phyloP scores from a whole-genome alignment of 2,329 filamentous ascomycete species.

The Talaromyces sp. region DNA sequence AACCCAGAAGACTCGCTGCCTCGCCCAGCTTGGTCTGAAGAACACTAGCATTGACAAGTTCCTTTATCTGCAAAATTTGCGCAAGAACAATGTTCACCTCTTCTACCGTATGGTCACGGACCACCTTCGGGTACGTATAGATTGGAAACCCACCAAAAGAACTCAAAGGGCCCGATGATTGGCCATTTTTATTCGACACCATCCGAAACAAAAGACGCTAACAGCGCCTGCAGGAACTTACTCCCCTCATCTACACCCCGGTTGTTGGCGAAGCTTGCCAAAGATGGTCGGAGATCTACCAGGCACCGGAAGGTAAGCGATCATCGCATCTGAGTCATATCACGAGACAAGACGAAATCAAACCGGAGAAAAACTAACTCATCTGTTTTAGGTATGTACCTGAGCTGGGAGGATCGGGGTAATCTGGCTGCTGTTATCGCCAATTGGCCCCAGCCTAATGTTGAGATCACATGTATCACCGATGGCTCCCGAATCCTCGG shows the following conservation, averaged over 20 bases:
- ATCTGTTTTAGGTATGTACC: slow-evolving; percentile 68
- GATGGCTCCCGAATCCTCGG: slow-evolving; percentile 91
- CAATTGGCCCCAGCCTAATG: slow-evolving; percentile 88
- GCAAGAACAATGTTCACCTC: slow-evolving; percentile 56
- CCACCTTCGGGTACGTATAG: slow-evolving; percentile 44
- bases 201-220: slow-evolving; percentile 4
- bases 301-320: slow-evolving; percentile 76
- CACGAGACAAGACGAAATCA: slow-evolving; percentile 20
- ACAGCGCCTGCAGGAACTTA: slow-evolving; percentile 43
- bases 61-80: slow-evolving; percentile 52
- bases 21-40: slow-evolving; percentile 52
- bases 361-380: slow-evolving; percentile 23
- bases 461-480: slow-evolving; percentile 95
- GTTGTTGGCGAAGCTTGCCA: slow-evolving; percentile 88
- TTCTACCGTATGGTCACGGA: slow-evolving; percentile 55
- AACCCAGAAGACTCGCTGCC: slow-evolving; percentile 52
- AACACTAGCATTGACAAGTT: slow-evolving; percentile 53
- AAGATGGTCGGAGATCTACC: slow-evolving; percentile 94
- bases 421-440: slow-evolving; percentile 83
- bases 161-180: no score
- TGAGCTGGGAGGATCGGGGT: slow-evolving; percentile 92
- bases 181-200: no score
- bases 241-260: slow-evolving; percentile 55
- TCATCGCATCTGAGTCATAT: slow-evolving; percentile 6
- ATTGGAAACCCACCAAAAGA: slow-evolving; percentile 3